phyloP scores from a whole-genome alignment of 1,284 basidiomycete species.

The Rhodotorula sp. region DNA sequence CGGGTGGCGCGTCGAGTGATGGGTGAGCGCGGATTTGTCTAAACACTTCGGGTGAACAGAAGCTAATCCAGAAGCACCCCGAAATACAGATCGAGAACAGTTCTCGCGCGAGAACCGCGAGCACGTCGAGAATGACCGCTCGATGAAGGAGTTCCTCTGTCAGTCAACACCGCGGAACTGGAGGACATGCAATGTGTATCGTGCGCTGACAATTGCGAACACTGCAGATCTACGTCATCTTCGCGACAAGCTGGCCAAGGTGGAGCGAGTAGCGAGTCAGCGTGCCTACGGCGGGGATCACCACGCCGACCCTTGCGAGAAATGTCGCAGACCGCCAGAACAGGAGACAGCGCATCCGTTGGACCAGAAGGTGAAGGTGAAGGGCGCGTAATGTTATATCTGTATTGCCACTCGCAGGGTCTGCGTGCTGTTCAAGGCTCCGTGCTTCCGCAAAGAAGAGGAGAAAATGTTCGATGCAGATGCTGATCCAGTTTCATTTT shows the following conservation, averaged over 20 bases:
- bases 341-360: too few relatives aligned
- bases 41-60: too few relatives aligned
- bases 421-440: too few relatives aligned
- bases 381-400: too few relatives aligned
- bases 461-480: too few relatives aligned
- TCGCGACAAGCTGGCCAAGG: conserved; percentile 9
- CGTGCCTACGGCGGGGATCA: neutral
- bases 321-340: neutral
- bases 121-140: conserved; percentile 20
- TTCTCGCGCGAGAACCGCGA: conserved; percentile 17
- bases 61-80: neutral
- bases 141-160: conserved; percentile 31
- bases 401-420: too few relatives aligned
- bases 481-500: neutral
- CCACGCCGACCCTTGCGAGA: neutral
- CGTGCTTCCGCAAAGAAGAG: too few relatives aligned
- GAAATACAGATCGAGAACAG: conserved; percentile 11
- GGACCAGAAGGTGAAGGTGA: too few relatives aligned
- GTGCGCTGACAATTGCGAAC: neutral
- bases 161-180: neutral
- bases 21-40: conserved; percentile 5
- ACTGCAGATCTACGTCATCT: conserved; percentile 14
- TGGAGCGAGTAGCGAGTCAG: conserved; percentile 11
- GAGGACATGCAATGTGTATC: too few relatives aligned
- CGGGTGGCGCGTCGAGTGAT: conserved; percentile 14